These are phyloP conservation scores for Tilletiaria anomala DNA, from an alignment of 1,284 basidiomycete genomes.

Conservation along the genomic window DNA sequence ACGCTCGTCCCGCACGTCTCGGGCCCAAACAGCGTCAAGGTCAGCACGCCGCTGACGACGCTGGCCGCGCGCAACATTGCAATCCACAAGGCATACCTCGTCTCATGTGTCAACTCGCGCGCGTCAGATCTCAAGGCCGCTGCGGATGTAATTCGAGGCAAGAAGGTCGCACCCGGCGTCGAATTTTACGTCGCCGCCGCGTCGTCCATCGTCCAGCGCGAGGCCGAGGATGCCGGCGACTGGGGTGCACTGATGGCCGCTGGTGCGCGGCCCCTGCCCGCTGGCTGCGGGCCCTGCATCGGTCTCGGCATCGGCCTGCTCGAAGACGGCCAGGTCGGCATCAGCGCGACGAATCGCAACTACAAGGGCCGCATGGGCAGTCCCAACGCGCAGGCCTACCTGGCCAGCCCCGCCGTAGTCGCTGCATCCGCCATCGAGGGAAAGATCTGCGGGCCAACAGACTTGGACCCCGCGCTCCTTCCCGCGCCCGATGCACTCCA, in stretches of 20 bases:
- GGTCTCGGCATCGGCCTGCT: constrained; percentile 83
- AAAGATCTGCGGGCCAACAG: constrained; percentile 66
- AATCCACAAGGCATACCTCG: constrained; percentile 95
- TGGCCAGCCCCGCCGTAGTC: constrained; percentile 89
- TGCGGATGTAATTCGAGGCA: constrained; percentile 69
- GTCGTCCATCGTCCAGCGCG: constrained; percentile 74
- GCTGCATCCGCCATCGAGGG: constrained; percentile 87
- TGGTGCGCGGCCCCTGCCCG: constrained; percentile 80
- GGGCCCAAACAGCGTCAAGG: constrained; percentile 93
- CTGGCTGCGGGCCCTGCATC: constrained; percentile 95
- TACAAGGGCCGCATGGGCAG: constrained; percentile 98
- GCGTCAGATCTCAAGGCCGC: constrained; percentile 87
- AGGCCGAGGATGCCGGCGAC: constrained; percentile 69
- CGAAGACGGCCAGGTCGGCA: constrained; percentile 85
- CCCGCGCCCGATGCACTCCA: constrained; percentile 45
- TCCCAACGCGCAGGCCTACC: constrained; percentile 84
- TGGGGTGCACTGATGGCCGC: constrained; percentile 75
- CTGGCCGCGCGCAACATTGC: constrained; percentile 60
- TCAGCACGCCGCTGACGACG: constrained; percentile 73
- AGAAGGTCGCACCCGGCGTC: constrained; percentile 68
- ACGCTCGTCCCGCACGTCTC: constrained; percentile 89
- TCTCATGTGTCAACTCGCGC: constrained; percentile 95
- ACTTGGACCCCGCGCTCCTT: constrained; percentile 49
- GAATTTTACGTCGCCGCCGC: constrained; percentile 97
- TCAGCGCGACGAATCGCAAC: constrained; percentile 95